Percentiles rank a stretch among this genome's conserved stretches.
These are phyloP conservation scores for Kwoniella heveanensis DNA, from an alignment of 768 basidiomycete genomes.

Conservation along the genomic window DNA sequence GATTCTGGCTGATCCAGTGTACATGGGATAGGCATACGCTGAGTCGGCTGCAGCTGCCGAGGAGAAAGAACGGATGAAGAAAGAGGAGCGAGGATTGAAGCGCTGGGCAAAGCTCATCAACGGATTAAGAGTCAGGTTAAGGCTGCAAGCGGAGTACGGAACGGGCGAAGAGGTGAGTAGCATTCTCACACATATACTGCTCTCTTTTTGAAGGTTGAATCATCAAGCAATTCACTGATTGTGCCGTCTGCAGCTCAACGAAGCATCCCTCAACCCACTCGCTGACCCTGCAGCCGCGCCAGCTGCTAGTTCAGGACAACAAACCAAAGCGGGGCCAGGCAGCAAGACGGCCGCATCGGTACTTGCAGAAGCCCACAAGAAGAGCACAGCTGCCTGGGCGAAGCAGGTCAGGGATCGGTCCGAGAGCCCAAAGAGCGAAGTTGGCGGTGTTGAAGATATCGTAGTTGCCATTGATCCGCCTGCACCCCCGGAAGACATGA, in stretches of 20 bases:
- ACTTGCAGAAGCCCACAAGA: conserved; percentile 14
- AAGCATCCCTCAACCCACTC: conserved; percentile 36
- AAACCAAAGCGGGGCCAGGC: not conserved
- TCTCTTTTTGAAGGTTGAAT: too few species aligned
- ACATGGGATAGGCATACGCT: conserved; percentile 70
- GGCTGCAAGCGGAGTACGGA: conserved; percentile 76
- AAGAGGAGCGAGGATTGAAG: conserved; percentile 77
- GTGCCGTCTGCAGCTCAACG: conserved; percentile 31
- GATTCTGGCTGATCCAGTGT: not conserved
- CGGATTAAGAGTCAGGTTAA: conserved; percentile 80
- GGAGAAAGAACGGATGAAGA: conserved; percentile 73
- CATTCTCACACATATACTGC: not conserved
- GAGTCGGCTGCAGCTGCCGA: conserved; percentile 76
- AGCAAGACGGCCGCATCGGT: conserved; percentile 19
- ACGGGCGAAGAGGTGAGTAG: conserved; percentile 34
- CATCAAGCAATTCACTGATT: too few species aligned
- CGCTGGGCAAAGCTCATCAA: conserved; percentile 85
- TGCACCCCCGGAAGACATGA: not conserved
- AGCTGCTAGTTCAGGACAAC: not conserved
- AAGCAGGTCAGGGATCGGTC: conserved; percentile 7
- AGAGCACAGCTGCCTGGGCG: conserved; percentile 18
- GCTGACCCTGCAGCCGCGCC: conserved; percentile 21
- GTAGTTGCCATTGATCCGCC: not conserved
- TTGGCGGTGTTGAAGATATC: conserved; percentile 7
- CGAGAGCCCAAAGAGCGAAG: conserved; percentile 10